phyloP scores from a whole-genome alignment of 306 rosid species.

The Begonia fuchsioides region DNA sequence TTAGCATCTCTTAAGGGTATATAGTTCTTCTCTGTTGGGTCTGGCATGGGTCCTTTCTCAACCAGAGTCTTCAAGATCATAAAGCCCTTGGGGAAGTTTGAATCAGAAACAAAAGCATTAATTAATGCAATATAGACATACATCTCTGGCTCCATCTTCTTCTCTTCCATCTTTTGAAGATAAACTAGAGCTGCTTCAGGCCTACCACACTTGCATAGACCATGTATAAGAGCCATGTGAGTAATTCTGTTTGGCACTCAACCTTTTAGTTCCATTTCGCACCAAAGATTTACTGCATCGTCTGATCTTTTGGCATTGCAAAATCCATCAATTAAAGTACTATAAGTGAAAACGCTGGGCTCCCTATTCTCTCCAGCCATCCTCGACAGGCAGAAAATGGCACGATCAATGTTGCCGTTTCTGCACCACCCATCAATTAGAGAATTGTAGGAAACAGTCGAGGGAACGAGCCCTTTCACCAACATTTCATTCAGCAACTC shows the following conservation, averaged over 20 bases:
- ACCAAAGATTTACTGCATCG: constrained; percentile 57
- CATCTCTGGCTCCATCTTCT: constrained; percentile 46
- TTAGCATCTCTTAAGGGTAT: constrained; percentile 31
- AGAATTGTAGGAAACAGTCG: constrained; percentile 50
- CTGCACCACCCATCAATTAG: constrained; percentile 56
- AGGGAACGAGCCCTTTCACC: constrained; percentile 46
- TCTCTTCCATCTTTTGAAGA: constrained; percentile 50
- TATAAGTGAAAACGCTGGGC: constrained; percentile 57
- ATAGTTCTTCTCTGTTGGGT: constrained; percentile 40
- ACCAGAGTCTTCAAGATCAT: constrained; percentile 41
- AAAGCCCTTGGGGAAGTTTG: constrained; percentile 32
- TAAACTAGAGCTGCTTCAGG: constrained; percentile 37
- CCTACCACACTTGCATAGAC: constrained; percentile 64
- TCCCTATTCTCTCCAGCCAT: constrained; percentile 40
- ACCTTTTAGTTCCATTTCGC: constrained; percentile 43
- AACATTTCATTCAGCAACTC: constrained; percentile 35
- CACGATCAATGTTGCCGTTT: constrained; percentile 38
- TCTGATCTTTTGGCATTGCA: constrained; percentile 48
- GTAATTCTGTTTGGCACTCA: constrained; percentile 55
- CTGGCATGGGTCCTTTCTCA: constrained; percentile 33
- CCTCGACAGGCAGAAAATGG: constrained; percentile 33
- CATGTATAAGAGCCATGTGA: constrained; percentile 60
- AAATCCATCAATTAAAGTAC: constrained; percentile 57
- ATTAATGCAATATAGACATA: constrained; percentile 44
- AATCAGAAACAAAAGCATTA: constrained; percentile 34